A percentile compares a stretch with the other conserved stretches of the same genome.
Evolutionary conservation across 1,284 basidiomycete species (phyloP).

Genomic region (Cutaneotrichosporon dermatis): DNA sequence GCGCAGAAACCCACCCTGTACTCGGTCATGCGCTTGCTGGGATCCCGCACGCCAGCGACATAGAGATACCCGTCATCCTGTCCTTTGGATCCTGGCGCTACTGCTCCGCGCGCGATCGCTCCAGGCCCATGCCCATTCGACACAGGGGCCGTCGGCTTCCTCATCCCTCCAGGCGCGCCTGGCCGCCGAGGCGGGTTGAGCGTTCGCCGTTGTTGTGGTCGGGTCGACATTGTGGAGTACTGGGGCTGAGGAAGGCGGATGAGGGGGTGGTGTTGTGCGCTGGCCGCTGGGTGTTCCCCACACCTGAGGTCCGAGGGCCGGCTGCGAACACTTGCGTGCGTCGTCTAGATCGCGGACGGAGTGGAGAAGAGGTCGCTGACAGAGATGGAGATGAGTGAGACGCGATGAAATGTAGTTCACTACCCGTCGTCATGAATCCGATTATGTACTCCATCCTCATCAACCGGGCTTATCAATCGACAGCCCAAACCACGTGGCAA

Average conservation of each 20-base stretch:
- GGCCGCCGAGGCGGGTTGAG: conserved; percentile 8
- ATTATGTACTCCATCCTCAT: neutral
- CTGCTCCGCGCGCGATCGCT: conserved; percentile 9
- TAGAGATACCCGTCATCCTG: conserved; percentile 41
- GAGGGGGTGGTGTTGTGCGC: no score
- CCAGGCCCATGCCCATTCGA: conserved; percentile 2
- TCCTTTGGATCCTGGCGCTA: conserved; percentile 13
- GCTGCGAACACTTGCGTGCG: no score
- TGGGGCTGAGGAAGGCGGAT: no score
- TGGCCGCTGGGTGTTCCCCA: no score
- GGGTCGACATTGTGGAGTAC: neutral
- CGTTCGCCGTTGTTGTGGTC: conserved; percentile 2
- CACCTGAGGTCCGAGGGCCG: no score
- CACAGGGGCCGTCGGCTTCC: neutral
- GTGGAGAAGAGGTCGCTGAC: no score
- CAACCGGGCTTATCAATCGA: neutral
- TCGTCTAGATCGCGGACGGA: no score
- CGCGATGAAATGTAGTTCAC: no score
- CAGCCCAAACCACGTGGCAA: neutral
- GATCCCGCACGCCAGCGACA: conserved; percentile 42
- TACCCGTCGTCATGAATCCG: neutral
- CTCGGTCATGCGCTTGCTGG: conserved; percentile 42
- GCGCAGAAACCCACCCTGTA: conserved; percentile 30
- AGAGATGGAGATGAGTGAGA: no score
- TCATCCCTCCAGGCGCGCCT: conserved; percentile 7